phyloP scores from a whole-genome alignment of 2,329 filamentous ascomycete species.

The Penicillium sp. region DNA sequence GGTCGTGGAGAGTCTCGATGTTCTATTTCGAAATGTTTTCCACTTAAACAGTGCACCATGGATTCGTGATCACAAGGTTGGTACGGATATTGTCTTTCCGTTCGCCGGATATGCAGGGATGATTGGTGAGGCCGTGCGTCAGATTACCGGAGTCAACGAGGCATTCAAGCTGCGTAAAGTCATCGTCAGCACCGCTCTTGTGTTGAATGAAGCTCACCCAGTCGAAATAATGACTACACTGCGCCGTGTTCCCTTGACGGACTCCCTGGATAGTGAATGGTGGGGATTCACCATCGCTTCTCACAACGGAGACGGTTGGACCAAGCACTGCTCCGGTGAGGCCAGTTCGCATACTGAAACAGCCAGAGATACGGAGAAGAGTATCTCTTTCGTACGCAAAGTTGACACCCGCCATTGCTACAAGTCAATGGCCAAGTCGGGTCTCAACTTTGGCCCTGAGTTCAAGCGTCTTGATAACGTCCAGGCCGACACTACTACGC shows the following conservation, averaged over 20 bases:
- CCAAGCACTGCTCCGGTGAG: conserved; percentile 26
- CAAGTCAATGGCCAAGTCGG: background rate
- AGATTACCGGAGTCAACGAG: background rate
- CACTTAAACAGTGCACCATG: conserved; percentile 28
- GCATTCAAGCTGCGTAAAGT: background rate
- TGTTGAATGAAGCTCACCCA: background rate
- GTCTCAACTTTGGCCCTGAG: background rate
- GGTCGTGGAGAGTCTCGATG: conserved; percentile 6
- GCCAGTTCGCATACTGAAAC: conserved; percentile 11
- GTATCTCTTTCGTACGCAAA: background rate
- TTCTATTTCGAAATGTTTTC: conserved; percentile 30
- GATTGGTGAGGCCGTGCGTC: conserved; percentile 24
- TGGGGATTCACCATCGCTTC: conserved; percentile 28
- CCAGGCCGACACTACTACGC: background rate
- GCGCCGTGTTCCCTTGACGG: background rate
- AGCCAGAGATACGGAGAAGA: background rate
- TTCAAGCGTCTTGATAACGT: background rate
- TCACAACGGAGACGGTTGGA: conserved; percentile 20
- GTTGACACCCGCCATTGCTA: background rate
- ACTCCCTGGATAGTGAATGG: conserved; percentile 17
- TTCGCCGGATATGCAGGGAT: conserved; percentile 26
- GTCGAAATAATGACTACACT: background rate
- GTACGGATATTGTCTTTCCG: conserved; percentile 32
- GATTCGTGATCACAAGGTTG: conserved; percentile 34
- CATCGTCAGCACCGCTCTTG: background rate